phyloP scores from a whole-genome alignment of 371 early-diverging fungal species.

The Syncephalis plumigaleata region DNA sequence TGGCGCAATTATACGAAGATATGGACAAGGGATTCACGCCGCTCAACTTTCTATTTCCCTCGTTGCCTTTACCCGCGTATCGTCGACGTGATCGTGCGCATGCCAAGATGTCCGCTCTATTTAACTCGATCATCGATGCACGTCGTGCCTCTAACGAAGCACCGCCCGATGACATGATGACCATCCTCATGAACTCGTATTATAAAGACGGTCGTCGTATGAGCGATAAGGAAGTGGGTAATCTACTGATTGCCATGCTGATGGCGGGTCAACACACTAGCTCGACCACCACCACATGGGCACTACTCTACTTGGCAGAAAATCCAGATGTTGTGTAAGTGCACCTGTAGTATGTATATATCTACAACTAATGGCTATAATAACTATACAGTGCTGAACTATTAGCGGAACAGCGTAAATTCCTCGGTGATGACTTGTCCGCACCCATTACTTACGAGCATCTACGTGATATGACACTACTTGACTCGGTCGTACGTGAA shows the following conservation, averaged over 20 bases:
- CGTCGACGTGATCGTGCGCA: conserved; percentile 76
- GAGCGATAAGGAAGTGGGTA: conserved; percentile 68
- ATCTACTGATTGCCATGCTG: conserved; percentile 89
- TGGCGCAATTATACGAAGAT: conserved; percentile 84
- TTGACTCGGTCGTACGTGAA: conserved; percentile 77
- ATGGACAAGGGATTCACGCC: conserved; percentile 90
- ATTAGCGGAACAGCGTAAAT: conserved; percentile 40
- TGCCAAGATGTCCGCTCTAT: conserved; percentile 59
- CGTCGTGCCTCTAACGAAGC: conserved; percentile 38
- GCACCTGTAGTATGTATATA: conserved; percentile 19
- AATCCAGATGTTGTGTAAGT: conserved; percentile 20
- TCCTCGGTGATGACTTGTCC: conserved; percentile 32
- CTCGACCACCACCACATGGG: conserved; percentile 88
- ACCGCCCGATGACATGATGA: conserved; percentile 51
- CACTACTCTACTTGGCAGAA: conserved; percentile 68
- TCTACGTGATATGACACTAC: conserved; percentile 49
- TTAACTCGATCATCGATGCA: conserved; percentile 59
- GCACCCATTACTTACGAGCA: conserved; percentile 48
- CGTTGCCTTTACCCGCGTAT: conserved; percentile 67
- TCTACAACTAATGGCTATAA: background rate
- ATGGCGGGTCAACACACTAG: conserved; percentile 96
- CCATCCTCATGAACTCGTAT: conserved; percentile 61
- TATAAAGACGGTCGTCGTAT: conserved; percentile 75
- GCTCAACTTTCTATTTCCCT: conserved; percentile 78
- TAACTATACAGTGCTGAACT: conserved; percentile 16